Percentiles rank a stretch among this genome's conserved stretches.
These are phyloP conservation scores for Beauveria pseudobassiana DNA, from an alignment of 2,329 filamentous ascomycete species.

Conservation along the genomic window DNA sequence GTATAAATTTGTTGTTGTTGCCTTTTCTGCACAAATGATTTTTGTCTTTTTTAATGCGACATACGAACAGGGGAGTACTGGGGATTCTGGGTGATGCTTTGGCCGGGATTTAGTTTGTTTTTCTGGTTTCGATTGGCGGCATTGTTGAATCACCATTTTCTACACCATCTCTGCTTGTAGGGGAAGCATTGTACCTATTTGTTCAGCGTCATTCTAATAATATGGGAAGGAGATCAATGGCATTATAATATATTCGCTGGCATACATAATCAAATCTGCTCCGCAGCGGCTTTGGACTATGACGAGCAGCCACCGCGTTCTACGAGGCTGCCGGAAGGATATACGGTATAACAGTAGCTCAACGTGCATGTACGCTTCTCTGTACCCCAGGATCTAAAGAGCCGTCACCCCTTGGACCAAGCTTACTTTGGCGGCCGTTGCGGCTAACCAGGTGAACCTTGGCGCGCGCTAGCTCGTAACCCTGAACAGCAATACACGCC, in stretches of 20 bases:
- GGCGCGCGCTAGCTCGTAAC: neutral
- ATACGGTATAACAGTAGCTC: too few species aligned
- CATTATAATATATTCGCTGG: slow-evolving; percentile 1
- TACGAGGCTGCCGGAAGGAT: neutral
- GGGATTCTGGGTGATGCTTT: neutral
- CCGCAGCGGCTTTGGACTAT: neutral
- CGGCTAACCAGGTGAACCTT: too few species aligned
- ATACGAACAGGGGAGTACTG: slow-evolving; percentile 7
- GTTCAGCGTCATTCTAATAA: slow-evolving; percentile 2
- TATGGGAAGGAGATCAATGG: neutral
- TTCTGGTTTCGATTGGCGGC: slow-evolving; percentile 2
- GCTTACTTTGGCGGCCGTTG: too few species aligned
- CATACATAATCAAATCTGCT: neutral
- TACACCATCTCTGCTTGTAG: neutral
- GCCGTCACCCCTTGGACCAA: too few species aligned
- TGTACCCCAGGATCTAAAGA: too few species aligned
- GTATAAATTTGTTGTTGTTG: neutral
- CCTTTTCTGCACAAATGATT: neutral
- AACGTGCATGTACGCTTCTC: too few species aligned
- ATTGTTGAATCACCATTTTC: neutral
- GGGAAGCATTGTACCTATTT: neutral
- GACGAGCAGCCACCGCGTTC: neutral
- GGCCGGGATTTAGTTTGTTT: neutral
- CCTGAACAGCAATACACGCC: neutral
- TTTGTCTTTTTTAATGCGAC: slow-evolving; percentile 2